Percentiles rank a stretch among this genome's conserved stretches.
phyloP scores from a whole-genome alignment of 2,329 filamentous ascomycete genomes.

The Botryotinia calthae region DNA sequence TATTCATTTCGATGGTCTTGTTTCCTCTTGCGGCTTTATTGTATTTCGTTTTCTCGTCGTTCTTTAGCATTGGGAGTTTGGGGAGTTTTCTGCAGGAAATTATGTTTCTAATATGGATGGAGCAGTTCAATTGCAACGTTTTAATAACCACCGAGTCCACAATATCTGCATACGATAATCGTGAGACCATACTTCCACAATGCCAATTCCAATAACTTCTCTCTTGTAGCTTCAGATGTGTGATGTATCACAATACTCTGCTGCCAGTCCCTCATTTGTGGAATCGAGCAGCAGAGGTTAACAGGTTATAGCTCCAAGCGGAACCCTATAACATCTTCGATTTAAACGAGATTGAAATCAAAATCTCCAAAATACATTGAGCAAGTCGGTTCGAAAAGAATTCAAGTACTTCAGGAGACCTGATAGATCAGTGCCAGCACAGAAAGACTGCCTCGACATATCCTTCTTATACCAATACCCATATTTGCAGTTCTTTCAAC shows the following conservation, averaged over 20 bases:
- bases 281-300: no score
- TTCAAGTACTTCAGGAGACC: no score
- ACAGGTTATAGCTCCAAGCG: no score
- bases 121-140: not conserved
- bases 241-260: not conserved
- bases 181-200: not conserved
- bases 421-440: no score
- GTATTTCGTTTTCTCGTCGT: not conserved
- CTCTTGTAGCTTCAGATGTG: not conserved
- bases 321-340: no score
- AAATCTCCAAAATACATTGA: no score
- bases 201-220: rapidly evolving
- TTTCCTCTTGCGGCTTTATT: not conserved
- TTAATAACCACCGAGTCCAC: not conserved
- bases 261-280: rapidly evolving
- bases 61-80: not conserved
- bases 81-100: not conserved
- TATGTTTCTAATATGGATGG: not conserved
- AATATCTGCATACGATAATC: not conserved
- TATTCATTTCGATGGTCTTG: not conserved
- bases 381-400: no score
- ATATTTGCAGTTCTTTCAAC: not conserved
- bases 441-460: no score
- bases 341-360: no score
- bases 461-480: no score